Conservation (phyloP, 805 yeast species). For the Candida vartiovaarae region DNA sequence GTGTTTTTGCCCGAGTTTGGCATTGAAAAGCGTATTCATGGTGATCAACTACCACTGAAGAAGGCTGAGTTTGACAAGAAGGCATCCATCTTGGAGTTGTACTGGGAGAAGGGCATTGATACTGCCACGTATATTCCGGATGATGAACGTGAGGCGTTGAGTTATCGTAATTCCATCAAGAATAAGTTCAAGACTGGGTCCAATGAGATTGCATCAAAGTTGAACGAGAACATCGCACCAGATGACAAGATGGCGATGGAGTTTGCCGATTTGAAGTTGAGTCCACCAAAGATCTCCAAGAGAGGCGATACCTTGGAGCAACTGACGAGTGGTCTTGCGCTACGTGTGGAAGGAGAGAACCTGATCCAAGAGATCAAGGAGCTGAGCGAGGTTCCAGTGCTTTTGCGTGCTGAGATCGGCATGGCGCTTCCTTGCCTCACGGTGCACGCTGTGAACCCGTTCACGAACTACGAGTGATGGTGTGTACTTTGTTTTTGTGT, state of each 20-base stretch:
- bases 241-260: slow-evolving; percentile 39
- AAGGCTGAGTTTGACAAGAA: slow-evolving; percentile 86
- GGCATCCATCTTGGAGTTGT: slow-evolving; percentile 64
- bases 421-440: slow-evolving; percentile 95
- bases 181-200: slow-evolving; percentile 71
- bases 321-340: slow-evolving; percentile 49
- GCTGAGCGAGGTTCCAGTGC: slow-evolving; percentile 71
- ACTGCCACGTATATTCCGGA: slow-evolving; percentile 86
- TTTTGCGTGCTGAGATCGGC: slow-evolving; percentile 86
- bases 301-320: slow-evolving; percentile 37
- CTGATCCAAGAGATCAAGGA: slow-evolving; percentile 78
- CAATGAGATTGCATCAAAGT: slow-evolving; percentile 60
- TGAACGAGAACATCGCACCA: slow-evolving; percentile 22
- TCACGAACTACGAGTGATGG: slow-evolving; percentile 26
- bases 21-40: slow-evolving; percentile 92
- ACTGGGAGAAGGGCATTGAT: slow-evolving; percentile 91
- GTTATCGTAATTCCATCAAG: slow-evolving; percentile 71
- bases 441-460: slow-evolving; percentile 87
- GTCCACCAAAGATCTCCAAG: slow-evolving; percentile 28
- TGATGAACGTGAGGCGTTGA: slow-evolving; percentile 76
- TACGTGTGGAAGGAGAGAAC: slow-evolving; percentile 54
- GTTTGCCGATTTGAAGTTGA: slow-evolving; percentile 42
- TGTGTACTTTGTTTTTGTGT: too few species aligned
- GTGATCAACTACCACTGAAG: slow-evolving; percentile 87
- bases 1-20: slow-evolving; percentile 90